Base-by-base conservation (phyloP, 2,329 filamentous ascomycete species). In the Chaetomium globosum region DNA sequence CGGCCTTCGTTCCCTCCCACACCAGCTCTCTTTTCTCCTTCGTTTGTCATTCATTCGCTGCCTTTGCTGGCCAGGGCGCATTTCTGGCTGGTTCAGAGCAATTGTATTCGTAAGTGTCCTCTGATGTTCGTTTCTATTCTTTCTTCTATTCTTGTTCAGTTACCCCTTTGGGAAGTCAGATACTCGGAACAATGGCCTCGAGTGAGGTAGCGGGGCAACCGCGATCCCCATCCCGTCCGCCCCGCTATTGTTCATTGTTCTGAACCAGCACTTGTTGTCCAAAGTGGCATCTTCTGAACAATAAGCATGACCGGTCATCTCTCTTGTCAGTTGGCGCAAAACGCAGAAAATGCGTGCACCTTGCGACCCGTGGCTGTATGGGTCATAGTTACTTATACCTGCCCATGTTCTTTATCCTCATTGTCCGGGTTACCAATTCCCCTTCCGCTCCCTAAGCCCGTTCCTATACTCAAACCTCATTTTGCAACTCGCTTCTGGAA, bases 1-100 rank as follows among this genome's bases (percentile, higher is more conserved):
- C 57, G 36, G 59, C 43, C 52, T 62, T 48, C 30, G 53, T 61
- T 63, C 56, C 52, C 65, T 55, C 4, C 36, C 2, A 28, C 30
- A 49, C 53, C 60, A 28, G 23, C 52, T 53, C 26, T 26, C 51
- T 61, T 31, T 54, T 12, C 57, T 59, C 48, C 36, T 55, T n/a
- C 48, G 26, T 65, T 64, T 56, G 54, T 59, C 63, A n/a, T 53
- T 66, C 63, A 1, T 61, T 60, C 31, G 26, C 63, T 54, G 64
- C 58, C 54, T 67, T 57, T 57, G 68, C 65, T 67, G 60, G 66
- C 61, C 59, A 64, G 65, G 62, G 58, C 63, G 39, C 63, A 13
- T 16, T 56, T 61, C 56, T 65, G 56, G 51, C 54, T 57, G 43
- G 53, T 63, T 51, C 58, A 58, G 51, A 59, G 56, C 39, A 57